Evolutionary conservation across 2,329 filamentous ascomycete species (phyloP).

Genomic region (Fonsecaea erecta): DNA sequence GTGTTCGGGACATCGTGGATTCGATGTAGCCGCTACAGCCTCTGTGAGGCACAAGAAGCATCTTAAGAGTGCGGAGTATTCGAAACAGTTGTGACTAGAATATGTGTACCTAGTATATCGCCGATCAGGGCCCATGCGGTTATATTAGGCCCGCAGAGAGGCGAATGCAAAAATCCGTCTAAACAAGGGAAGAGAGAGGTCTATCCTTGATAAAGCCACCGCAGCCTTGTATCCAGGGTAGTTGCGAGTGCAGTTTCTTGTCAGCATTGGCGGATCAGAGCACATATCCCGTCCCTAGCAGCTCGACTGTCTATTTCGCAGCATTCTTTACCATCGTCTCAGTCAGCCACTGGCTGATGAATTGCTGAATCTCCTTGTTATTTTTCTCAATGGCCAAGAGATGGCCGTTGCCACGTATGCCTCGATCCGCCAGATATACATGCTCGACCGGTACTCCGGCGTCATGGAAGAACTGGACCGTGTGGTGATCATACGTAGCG

Average conservation of each 20-base stretch:
- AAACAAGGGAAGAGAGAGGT: background rate
- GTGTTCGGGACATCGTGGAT: background rate
- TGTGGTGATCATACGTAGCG: conserved; percentile 60
- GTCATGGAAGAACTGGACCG: conserved; percentile 57
- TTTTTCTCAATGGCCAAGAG: conserved; percentile 31
- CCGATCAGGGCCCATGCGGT: background rate
- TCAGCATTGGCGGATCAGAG: background rate
- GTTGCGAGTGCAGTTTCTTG: background rate
- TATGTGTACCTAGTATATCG: background rate
- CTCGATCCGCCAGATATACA: conserved; percentile 51
- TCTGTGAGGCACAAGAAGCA: background rate
- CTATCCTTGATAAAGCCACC: no score
- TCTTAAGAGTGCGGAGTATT: background rate
- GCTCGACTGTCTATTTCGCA: background rate
- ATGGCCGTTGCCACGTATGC: conserved; percentile 61
- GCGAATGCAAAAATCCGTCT: background rate
- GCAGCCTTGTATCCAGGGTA: no score
- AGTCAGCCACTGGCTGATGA: conserved; percentile 16
- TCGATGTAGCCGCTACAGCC: background rate
- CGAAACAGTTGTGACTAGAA: no score
- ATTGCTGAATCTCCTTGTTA: conserved; percentile 21
- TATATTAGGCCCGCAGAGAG: background rate
- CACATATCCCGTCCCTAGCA: background rate
- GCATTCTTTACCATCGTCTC: conserved; percentile 4
- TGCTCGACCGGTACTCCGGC: conserved; percentile 54